Conservation (phyloP, 495 filamentous ascomycete species). For the Aspergillus cavernicola region DNA sequence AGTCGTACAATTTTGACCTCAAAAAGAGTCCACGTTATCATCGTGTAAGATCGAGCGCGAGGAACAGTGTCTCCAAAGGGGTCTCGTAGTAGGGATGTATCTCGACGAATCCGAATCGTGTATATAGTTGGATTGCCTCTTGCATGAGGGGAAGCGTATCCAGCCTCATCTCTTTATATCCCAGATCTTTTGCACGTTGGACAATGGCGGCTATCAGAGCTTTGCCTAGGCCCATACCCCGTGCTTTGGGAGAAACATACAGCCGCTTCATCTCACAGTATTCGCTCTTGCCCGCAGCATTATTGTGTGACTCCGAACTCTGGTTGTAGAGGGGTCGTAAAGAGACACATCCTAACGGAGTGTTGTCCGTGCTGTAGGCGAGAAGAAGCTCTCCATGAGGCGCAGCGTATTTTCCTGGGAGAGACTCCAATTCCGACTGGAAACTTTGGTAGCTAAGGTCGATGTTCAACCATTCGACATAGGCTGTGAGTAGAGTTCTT, state of each 20-base stretch:
- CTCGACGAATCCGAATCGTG: slow-evolving; percentile 48
- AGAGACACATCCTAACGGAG: slow-evolving; percentile 50
- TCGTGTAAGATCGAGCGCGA: slow-evolving; percentile 27
- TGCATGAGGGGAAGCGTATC: slow-evolving; percentile 56
- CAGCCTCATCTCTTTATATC: slow-evolving; percentile 53
- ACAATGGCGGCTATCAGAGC: slow-evolving; percentile 42
- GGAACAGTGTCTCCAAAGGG: slow-evolving; percentile 47
- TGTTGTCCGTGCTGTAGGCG: slow-evolving; percentile 34
- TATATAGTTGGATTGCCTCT: slow-evolving; percentile 50
- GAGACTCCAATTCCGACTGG: slow-evolving; percentile 42
- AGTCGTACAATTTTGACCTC: neutral
- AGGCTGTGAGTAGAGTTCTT: slow-evolving; percentile 45
- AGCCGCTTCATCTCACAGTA: slow-evolving; percentile 61
- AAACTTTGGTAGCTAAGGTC: slow-evolving; percentile 60
- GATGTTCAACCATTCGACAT: slow-evolving; percentile 48
- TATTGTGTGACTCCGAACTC: slow-evolving; percentile 41
- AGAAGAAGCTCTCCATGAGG: slow-evolving; percentile 42
- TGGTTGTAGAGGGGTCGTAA: slow-evolving; percentile 9
- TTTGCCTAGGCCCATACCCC: slow-evolving; percentile 47
- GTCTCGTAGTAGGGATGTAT: slow-evolving; percentile 56
- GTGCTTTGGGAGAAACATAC: slow-evolving; percentile 42
- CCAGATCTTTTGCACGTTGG: slow-evolving; percentile 38
- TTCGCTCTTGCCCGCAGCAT: slow-evolving; percentile 10
- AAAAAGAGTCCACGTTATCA: neutral
- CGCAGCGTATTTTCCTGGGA: slow-evolving; percentile 53